Conservation (phyloP, 164 flowering plant genomes). For the Chimonanthus praecox region DNA sequence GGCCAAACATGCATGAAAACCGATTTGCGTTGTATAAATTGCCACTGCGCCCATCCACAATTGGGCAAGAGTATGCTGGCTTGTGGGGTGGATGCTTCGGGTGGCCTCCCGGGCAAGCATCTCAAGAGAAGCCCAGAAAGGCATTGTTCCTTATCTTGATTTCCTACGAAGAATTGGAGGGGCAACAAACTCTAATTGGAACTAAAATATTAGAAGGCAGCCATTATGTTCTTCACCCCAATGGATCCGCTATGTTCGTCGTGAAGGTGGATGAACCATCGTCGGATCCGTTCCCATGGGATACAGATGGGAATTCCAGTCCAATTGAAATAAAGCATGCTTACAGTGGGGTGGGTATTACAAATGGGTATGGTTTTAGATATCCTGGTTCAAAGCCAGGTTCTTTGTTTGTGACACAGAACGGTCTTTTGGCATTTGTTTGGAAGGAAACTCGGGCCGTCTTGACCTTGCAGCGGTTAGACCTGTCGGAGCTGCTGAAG, state of each 20-base stretch:
- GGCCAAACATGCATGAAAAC: conserved; percentile 92
- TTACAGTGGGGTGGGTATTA: conserved; percentile 79
- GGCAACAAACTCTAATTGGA: conserved; percentile 54
- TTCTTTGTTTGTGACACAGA: conserved; percentile 61
- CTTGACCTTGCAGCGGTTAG: conserved; percentile 71
- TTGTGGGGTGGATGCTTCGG: conserved; percentile 93
- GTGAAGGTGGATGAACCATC: conserved; percentile 65
- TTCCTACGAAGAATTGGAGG: conserved; percentile 71
- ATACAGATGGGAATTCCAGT: conserved; percentile 40
- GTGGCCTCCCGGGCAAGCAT: conserved; percentile 79
- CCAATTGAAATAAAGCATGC: conserved; percentile 42
- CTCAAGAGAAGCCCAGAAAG: conserved; percentile 78
- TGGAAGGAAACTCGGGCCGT: conserved; percentile 80
- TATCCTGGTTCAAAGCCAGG: conserved; percentile 98
- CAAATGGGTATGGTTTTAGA: conserved; percentile 86
- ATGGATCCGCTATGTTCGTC: conserved; percentile 91
- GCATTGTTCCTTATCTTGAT: conserved; percentile 79
- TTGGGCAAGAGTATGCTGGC: conserved; percentile 71
- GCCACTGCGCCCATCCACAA: conserved; percentile 38
- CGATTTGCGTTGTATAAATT: conserved; percentile 83
- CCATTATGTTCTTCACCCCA: conserved; percentile 87
- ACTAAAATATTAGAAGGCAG: conserved; percentile 91
- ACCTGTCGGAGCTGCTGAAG: conserved; percentile 68
- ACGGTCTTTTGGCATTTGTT: conserved; percentile 70
- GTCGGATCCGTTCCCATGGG: conserved; percentile 70